Evolutionary conservation across 495 filamentous ascomycete species (phyloP).

Genomic region (Coniosporium apollinis): DNA sequence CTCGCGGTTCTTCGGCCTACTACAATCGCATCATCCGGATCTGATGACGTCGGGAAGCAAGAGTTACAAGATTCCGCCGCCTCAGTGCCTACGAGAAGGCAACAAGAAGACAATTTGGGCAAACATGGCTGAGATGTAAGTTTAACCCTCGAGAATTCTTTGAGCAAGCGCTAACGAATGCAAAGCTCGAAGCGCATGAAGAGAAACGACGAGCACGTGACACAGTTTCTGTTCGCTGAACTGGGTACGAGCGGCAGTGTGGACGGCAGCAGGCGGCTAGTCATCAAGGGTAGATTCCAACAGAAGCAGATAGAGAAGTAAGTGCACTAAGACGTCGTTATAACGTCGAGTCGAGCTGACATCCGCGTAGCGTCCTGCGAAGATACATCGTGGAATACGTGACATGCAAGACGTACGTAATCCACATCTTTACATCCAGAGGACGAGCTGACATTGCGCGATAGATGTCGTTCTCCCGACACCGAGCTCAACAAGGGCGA

Average conservation of each 20-base stretch:
- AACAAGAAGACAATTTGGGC: slow-evolving; percentile 99
- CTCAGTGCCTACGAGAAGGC: slow-evolving; percentile 97
- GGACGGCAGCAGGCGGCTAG: slow-evolving; percentile 78
- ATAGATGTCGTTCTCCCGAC: slow-evolving; percentile 58
- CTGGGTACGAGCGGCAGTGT: slow-evolving; percentile 91
- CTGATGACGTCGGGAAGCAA: slow-evolving; percentile 70
- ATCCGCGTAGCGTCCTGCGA: slow-evolving; percentile 70
- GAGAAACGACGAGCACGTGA: slow-evolving; percentile 91
- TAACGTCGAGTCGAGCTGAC: too few relatives aligned
- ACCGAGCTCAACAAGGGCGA: slow-evolving; percentile 97
- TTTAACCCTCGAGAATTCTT: too few relatives aligned
- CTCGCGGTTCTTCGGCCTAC: slow-evolving; percentile 75
- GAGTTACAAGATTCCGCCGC: slow-evolving; percentile 97
- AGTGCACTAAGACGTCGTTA: too few relatives aligned
- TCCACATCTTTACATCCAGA: too few relatives aligned
- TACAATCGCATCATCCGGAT: slow-evolving; percentile 88
- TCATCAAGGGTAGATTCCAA: slow-evolving; percentile 98
- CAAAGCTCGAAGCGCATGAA: slow-evolving; percentile 95
- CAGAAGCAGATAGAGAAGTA: slow-evolving; percentile 98
- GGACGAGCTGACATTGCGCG: too few relatives aligned
- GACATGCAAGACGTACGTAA: slow-evolving; percentile 96
- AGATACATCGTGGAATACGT: slow-evolving; percentile 98
- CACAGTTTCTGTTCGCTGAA: slow-evolving; percentile 91
- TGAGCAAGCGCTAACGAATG: too few relatives aligned
- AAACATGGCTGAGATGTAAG: slow-evolving; percentile 88